A percentile compares a stretch with the other conserved stretches of the same genome.
Conservation (phyloP, 495 filamentous ascomycete species). For the Neurospora africana region DNA sequence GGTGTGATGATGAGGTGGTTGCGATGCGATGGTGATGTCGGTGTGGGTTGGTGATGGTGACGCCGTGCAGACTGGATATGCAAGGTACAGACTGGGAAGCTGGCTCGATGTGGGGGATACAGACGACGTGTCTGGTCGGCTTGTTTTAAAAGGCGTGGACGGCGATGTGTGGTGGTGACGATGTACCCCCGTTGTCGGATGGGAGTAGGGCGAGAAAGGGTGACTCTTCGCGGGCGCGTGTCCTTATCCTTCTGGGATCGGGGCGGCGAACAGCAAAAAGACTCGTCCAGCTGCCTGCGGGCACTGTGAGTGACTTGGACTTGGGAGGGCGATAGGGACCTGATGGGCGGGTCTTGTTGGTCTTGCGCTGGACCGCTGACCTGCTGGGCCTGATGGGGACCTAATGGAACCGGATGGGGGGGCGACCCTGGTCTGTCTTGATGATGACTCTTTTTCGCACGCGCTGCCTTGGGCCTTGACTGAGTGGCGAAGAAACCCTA, state of each 20-base stretch:
- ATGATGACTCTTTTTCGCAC: slow-evolving; percentile 35
- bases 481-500: slow-evolving; percentile 9
- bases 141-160: background rate
- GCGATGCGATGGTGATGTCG: slow-evolving; percentile 4
- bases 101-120: slow-evolving; percentile 6
- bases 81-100: slow-evolving; percentile 8
- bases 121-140: background rate
- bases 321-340: slow-evolving; percentile 26
- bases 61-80: slow-evolving; percentile 12
- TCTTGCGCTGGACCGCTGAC: background rate
- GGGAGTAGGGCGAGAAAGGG: slow-evolving; percentile 15
- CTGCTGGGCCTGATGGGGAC: background rate
- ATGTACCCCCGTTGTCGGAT: slow-evolving; percentile 5
- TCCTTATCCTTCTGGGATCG: slow-evolving; percentile 12
- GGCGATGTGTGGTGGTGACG: slow-evolving; percentile 2
- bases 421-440: slow-evolving; percentile 18
- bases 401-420: slow-evolving; percentile 10
- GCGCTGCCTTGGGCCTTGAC: slow-evolving; percentile 27
- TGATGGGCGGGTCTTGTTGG: slow-evolving; percentile 8
- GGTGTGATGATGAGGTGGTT: slow-evolving; percentile 3
- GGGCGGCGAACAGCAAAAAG: background rate
- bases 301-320: slow-evolving; percentile 13
- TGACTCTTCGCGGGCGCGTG: slow-evolving; percentile 30
- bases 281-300: background rate
- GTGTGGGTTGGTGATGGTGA: slow-evolving; percentile 1